These are phyloP conservation scores for Trypanosoma cruzi DNA, from an alignment of 208 protist species.

Conservation along the genomic window DNA sequence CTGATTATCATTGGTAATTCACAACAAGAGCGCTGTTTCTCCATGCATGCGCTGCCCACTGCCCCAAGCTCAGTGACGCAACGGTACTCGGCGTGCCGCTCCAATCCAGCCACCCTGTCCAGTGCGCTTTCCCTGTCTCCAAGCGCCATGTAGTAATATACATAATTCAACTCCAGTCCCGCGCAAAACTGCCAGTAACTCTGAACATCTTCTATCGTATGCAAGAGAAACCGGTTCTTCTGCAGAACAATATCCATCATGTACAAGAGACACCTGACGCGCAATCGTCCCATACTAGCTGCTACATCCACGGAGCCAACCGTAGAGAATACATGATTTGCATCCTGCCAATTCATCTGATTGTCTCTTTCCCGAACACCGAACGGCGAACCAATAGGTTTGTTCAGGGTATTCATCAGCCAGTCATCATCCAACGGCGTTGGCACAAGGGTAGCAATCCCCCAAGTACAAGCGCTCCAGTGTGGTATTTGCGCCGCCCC, in stretches of 20 bases:
- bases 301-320: too few relatives aligned
- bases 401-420: not conserved
- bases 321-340: not conserved
- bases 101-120: slow-evolving; percentile 17
- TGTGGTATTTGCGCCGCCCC: slow-evolving; percentile 18
- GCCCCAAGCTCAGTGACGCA: slow-evolving; percentile 20
- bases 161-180: slow-evolving; percentile 33
- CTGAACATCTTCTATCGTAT: slow-evolving; percentile 8
- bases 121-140: slow-evolving; percentile 35
- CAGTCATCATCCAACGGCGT: not conserved
- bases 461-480: slow-evolving; percentile 21
- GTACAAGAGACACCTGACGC: slow-evolving; percentile 22
- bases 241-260: slow-evolving; percentile 32
- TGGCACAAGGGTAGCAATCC: not conserved
- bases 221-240: slow-evolving; percentile 29
- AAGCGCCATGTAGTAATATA: slow-evolving; percentile 52
- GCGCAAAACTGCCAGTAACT: slow-evolving; percentile 36
- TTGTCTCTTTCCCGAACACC: too few relatives aligned
- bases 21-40: not conserved
- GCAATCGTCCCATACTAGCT: slow-evolving; percentile 5
- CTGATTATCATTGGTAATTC: not conserved
- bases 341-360: not conserved
- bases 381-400: not conserved
- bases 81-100: slow-evolving; percentile 25
- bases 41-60: slow-evolving; percentile 1